Evolutionary conservation across 208 protist genomes (phyloP), one percentile per base, ranked within the genome.

Genomic region (Wallacemonas sp.): DNA sequence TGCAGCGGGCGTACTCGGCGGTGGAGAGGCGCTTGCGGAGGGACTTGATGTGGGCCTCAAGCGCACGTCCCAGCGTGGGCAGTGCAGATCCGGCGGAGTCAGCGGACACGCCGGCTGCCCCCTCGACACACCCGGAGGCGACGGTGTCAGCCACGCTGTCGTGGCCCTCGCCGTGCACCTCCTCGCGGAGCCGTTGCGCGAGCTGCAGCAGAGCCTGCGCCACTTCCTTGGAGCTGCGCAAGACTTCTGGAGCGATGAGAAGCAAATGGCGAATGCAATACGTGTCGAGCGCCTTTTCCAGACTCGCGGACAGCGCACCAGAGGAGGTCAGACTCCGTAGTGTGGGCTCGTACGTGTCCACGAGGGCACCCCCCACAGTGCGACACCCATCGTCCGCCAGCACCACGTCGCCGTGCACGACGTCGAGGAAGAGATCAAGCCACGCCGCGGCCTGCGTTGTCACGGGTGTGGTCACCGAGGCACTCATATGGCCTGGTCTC

Each of bases 381-480:
- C 70, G 71, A 64, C 81, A 88, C 29, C 64, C 76, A 28, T 11
- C 32, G 45, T 93, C 87, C 1, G 36, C 57, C 3, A 71, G 49
- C 20, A 88, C 75, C 31, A 93, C 49, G 38, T 93, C 87, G 14
- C 75, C 79, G 45, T 89, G 72, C 8, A 90, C 87, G 31, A 89
- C 23, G 50, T 89, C 81, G 42, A 93, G 68, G 25, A 93, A 67
- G 18, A 88, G 69, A 61, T 81, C 77, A 20, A 90, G 29, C 4
- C 89, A 59, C 18, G 23, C 63, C 14, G 22, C 42, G 33, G 36
- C 18, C 20, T 62, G 18, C 36, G 36, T 0, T 41, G 36, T 41
- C 36, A 41, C 14, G 10, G 36, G 7, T 41, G 36, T 41, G 10
- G 36, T 14, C 36, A 16, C 10, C 7, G 36, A 14, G 14, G 36